Base-by-base conservation (phyloP, 441 rosid species). In the Jatropha podagrica region DNA sequence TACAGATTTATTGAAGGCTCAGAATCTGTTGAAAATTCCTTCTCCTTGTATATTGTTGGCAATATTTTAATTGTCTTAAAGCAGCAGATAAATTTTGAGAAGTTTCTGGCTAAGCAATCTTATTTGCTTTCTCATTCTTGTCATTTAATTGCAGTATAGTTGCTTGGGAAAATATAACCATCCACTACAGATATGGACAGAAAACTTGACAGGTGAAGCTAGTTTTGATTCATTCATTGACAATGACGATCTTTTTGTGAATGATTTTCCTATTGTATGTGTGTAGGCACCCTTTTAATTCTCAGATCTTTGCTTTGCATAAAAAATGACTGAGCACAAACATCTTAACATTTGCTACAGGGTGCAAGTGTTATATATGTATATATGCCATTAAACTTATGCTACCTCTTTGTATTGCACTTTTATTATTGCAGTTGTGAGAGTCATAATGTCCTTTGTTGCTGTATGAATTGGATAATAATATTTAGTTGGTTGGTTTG, bases 1-100 rank as follows among this genome's bases (percentile, higher is more conserved):
- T 72, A 74, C 79, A 81, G 78, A 77, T 81, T 74, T 42, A 65
- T 79, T 71, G 63, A 79, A 77, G 66, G 77, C 37, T 27, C 40
- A 71, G 68, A 74, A 61, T 74, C 20, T 26, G 68, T 58, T 70
- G 63, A 46, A 38, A 26, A 26, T 70, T 74, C 59, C 27, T 4
- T 42, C 18, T 27, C 65, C 72, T 62, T 56, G 69, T 73, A 23
- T 55, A 1, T 56, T 42, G 14, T 60, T 10, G 51, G 71, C 61
- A 5, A 15, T 69, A 72, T 32, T 73, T 61, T 40, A 20, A n/a
- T 42, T 13, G 32, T 37, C 27, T 46, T 48, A 14, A 32, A 69
- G 41, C 41, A 69, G 10, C n/a, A 14, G 27, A 23, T 41, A 41
- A 18, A 69, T 55, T 4, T 64, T 49, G 69, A 37, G 51, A 70